Conservation (phyloP, 202 grass and related monocot genomes). For the Panicum virgatum region DNA sequence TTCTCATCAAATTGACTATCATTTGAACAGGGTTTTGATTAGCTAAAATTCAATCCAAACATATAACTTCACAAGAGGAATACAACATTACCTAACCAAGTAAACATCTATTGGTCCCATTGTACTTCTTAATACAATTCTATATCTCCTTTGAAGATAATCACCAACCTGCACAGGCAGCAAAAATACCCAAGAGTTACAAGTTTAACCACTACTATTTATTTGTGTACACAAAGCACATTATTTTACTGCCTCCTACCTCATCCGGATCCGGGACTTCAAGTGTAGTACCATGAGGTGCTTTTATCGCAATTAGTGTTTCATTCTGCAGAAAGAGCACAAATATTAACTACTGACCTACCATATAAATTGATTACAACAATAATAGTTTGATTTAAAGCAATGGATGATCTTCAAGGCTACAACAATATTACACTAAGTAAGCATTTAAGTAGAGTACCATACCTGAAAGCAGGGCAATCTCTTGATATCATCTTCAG, state of each 20-base stretch:
- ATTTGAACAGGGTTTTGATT: conserved; percentile 33
- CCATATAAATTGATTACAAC: neutral
- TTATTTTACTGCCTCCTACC: conserved; percentile 52
- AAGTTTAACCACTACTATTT: conserved; percentile 11
- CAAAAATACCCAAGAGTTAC: conserved; percentile 25
- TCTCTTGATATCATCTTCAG: conserved; percentile 97
- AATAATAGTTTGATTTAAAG: conserved; percentile 17
- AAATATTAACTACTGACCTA: conserved; percentile 17
- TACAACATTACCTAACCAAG: conserved; percentile 79
- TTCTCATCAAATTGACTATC: conserved; percentile 91
- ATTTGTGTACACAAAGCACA: conserved; percentile 18
- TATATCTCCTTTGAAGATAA: conserved; percentile 97
- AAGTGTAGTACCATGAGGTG: conserved; percentile 95
- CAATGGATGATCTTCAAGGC: conserved; percentile 1
- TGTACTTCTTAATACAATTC: conserved; percentile 95
- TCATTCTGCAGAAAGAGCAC: conserved; percentile 68
- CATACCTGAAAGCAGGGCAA: conserved; percentile 91
- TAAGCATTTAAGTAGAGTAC: conserved; percentile 32
- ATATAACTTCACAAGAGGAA: conserved; percentile 31
- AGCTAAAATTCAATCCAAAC: conserved; percentile 19
- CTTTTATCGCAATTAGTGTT: conserved; percentile 97
- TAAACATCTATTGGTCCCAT: conserved; percentile 99
- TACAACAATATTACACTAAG: conserved; percentile 13
- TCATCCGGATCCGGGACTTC: conserved; percentile 98
- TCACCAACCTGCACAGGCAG: conserved; percentile 70